These are phyloP conservation scores for Paecilomyces variotii DNA, from an alignment of 2,329 filamentous ascomycete species.

Conservation along the genomic window DNA sequence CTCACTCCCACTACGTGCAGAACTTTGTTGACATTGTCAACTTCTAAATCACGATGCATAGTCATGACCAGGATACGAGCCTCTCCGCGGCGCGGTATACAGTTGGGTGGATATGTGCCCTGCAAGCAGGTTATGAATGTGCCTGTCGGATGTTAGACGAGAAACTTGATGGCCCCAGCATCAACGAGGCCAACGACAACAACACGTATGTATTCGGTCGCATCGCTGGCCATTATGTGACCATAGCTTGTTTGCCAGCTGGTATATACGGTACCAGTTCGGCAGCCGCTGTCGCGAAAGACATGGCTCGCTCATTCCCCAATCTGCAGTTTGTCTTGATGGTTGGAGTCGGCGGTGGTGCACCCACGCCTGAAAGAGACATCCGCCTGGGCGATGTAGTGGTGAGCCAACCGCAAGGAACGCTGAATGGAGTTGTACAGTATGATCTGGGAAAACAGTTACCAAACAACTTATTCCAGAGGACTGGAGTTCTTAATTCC, in stretches of 20 bases:
- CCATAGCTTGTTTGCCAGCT: conserved; percentile 16
- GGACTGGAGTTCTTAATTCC: conserved; percentile 5
- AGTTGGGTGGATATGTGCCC: conserved; percentile 9
- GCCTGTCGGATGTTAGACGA: conserved; percentile 6
- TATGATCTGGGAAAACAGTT: conserved; percentile 16
- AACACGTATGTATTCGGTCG: conserved; percentile 15
- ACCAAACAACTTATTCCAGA: conserved; percentile 4
- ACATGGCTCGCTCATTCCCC: not conserved
- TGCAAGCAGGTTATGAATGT: conserved; percentile 5
- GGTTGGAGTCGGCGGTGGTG: conserved; percentile 19
- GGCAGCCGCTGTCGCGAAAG: not conserved
- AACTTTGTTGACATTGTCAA: no score
- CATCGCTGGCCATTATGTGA: conserved; percentile 14
- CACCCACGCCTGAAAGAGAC: conserved; percentile 14
- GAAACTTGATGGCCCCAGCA: not conserved
- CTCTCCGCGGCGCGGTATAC: not conserved
- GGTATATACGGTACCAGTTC: conserved; percentile 1
- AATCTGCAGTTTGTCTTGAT: conserved; percentile 10
- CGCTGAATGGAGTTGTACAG: conserved; percentile 16
- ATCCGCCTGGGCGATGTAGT: conserved; percentile 24
- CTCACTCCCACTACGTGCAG: no score
- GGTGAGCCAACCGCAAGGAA: conserved; percentile 12
- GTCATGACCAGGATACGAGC: no score
- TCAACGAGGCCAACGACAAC: conserved; percentile 2
- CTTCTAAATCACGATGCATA: no score